Evolutionary conservation across 1,139 yeast species (phyloP), one percentile per base, ranked within the genome.

Genomic region (Protomyces pachydermus): DNA sequence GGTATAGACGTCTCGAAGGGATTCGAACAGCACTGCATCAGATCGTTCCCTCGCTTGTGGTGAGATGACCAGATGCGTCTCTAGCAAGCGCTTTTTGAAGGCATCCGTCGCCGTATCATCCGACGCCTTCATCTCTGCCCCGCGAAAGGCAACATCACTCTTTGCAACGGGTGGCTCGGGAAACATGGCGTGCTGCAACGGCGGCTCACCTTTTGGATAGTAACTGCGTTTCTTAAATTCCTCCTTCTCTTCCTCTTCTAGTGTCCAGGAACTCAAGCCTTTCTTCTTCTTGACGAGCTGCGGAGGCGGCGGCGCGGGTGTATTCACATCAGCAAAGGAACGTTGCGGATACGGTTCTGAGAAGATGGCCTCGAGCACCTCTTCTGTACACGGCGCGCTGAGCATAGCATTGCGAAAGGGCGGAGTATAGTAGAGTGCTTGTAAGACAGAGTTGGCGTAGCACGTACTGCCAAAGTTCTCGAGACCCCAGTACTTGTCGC

Each of bases 391-490:
- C 12, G 62, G 62, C n/a, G 62, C 62, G 38, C 39, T 51, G 54
- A 85, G 72, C 5, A 93, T 77, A 61, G 81, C 80, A 34, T 79
- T 77, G 56, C 98, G 80, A 71, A 93, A 90, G 34, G 80, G 81
- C 54, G 82, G 82, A 1, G 93, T 81, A 74, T 87, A 86, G 77
- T 83, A 93, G 25, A 93, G 81, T 70, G 96, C 90, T 74, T 93
- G 98, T 35, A 93, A 77, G 34, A 93, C 87, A 9, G 97, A 90
- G 72, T 93, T 93, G 75, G 96, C 90, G 75, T 93, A 93, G 76
- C 91, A 74, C 88, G 69, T 46, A 42, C 54, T 75, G 38, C 98
- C 97, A 74, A 91, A 91, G 75, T 93, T 93, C 74, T 93, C 98
- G 84, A 91, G 85, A 4, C 98, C 98, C 75, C 86, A 93, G 50